These are phyloP conservation scores for Carex scoparia DNA, from an alignment of 176 grass and related monocot species.

Conservation along the genomic window DNA sequence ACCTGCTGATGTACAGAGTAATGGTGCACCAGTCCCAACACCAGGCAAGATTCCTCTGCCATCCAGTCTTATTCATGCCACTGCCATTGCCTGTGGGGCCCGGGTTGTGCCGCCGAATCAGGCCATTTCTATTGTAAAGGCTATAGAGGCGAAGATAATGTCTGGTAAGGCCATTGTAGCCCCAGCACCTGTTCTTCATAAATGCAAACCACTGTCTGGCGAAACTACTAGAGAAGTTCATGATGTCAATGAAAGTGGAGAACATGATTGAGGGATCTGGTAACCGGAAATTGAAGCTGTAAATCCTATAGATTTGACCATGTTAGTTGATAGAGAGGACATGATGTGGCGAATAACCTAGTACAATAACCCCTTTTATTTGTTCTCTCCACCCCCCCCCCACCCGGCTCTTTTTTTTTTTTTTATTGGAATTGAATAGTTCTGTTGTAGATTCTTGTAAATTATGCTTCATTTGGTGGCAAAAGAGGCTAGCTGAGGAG, in stretches of 20 bases:
- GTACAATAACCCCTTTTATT: neutral
- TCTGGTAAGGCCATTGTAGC: conserved; percentile 60
- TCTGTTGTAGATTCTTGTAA: conserved; percentile 13
- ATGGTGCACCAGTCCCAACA: neutral
- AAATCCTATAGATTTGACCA: conserved; percentile 14
- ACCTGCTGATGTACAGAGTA: neutral
- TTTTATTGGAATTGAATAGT: neutral
- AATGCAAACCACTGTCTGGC: conserved; percentile 15
- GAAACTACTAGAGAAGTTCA: neutral
- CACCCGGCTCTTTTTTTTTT: neutral
- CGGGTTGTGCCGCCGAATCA: conserved; percentile 53
- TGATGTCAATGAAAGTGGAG: neutral
- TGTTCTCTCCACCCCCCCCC: neutral
- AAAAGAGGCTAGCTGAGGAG: neutral
- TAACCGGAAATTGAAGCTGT: conserved; percentile 13
- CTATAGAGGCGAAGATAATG: conserved; percentile 71
- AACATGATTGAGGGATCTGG: neutral
- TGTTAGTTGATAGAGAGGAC: conserved; percentile 16
- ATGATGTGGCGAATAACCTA: neutral
- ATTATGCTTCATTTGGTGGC: neutral
- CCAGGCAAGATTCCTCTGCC: conserved; percentile 17
- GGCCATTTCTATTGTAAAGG: conserved; percentile 54
- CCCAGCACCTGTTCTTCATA: conserved; percentile 30
- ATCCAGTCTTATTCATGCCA: conserved; percentile 57
- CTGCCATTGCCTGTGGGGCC: conserved; percentile 79